Conservation (phyloP, 148 eudicot genomes). For the Heliosperma pusillum region DNA sequence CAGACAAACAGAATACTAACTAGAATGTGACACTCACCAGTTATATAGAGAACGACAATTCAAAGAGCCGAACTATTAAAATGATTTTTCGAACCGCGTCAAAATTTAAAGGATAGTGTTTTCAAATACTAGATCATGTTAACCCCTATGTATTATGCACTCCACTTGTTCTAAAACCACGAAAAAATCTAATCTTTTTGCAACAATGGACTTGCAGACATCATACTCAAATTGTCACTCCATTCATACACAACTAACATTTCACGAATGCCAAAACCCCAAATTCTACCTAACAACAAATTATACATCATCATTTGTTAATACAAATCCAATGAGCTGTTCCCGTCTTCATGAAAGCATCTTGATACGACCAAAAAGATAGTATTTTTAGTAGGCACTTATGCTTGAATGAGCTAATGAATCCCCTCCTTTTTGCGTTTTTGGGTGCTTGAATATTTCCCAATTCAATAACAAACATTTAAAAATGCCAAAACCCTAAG, state of each 20-base stretch:
- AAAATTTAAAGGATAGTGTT: not conserved
- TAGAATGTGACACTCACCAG: not conserved
- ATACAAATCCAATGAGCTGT: not conserved
- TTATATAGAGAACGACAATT: not conserved
- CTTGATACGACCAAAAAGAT: not conserved
- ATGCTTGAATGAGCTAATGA: not conserved
- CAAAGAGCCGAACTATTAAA: not conserved
- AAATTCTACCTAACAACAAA: not conserved
- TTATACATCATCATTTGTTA: not conserved
- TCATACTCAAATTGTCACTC: not conserved
- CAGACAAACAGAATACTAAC: not conserved
- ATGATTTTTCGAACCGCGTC: not conserved
- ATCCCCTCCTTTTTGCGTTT: too few species aligned
- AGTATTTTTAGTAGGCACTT: not conserved
- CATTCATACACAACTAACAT: not conserved
- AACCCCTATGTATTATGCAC: slow-evolving; percentile 7
- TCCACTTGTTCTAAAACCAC: not conserved
- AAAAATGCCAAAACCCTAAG: not conserved
- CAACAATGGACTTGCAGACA: not conserved
- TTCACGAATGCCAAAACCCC: not conserved
- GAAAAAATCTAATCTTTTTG: not conserved
- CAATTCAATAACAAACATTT: not conserved
- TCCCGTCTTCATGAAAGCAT: not conserved
- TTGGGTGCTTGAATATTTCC: not conserved
- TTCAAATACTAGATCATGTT: slow-evolving; percentile 2